These are phyloP conservation scores for Elsinoe australis DNA, from an alignment of 2,329 filamentous ascomycete genomes.

Conservation along the genomic window DNA sequence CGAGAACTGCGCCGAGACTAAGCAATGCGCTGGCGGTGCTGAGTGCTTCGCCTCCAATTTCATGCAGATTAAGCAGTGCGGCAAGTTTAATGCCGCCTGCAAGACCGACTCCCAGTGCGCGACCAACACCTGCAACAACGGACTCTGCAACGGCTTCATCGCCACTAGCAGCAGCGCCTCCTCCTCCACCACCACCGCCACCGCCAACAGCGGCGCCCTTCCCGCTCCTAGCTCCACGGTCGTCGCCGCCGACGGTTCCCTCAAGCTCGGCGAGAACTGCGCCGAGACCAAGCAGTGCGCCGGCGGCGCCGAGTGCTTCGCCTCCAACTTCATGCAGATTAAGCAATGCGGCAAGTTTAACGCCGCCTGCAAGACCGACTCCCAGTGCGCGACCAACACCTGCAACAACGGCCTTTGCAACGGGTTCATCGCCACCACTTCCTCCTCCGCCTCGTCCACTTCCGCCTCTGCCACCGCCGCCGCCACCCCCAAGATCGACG, in stretches of 20 bases:
- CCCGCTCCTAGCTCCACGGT: conserved; percentile 17
- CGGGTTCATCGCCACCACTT: conserved; percentile 20
- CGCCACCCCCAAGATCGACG: conserved; percentile 18
- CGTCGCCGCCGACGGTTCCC: conserved; percentile 21
- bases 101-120: conserved; percentile 23
- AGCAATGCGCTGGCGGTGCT: conserved; percentile 22
- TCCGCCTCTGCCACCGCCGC: conserved; percentile 2
- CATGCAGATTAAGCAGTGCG: conserved; percentile 20
- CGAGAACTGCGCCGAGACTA: conserved; percentile 19
- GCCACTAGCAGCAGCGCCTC: conserved; percentile 8
- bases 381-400: conserved; percentile 25
- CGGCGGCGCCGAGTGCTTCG: conserved; percentile 22
- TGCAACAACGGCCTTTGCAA: conserved; percentile 25
- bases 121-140: conserved; percentile 25
- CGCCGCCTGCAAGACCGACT: conserved; percentile 21
- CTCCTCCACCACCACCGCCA: background rate
- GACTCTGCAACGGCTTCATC: conserved; percentile 20
- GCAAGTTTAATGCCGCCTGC: conserved; percentile 25
- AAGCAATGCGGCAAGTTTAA: conserved; percentile 25
- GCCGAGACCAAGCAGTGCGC: conserved; percentile 21
- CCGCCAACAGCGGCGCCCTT: background rate
- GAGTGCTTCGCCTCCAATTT: conserved; percentile 22
- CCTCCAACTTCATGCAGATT: conserved; percentile 19
- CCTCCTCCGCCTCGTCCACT: background rate
- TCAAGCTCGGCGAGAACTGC: conserved; percentile 23